Percentiles rank a stretch among this genome's conserved stretches.
These are phyloP conservation scores for Wickerhamomyces chambardii DNA, from an alignment of 805 yeast species.

Conservation along the genomic window DNA sequence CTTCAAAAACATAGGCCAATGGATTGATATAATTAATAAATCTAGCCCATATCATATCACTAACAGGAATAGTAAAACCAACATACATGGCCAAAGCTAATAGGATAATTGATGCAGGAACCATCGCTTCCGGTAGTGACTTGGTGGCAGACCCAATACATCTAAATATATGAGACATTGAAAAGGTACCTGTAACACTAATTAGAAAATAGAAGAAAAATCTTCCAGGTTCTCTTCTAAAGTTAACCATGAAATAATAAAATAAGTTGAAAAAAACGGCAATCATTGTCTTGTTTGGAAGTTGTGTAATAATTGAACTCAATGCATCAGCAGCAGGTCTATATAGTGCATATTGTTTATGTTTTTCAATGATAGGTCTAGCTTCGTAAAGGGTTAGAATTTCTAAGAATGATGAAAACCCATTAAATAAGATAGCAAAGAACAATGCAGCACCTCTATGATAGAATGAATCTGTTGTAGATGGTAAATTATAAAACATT, in stretches of 20 bases:
- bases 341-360: conserved; percentile 44
- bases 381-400: conserved; percentile 47
- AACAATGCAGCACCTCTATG: conserved; percentile 58
- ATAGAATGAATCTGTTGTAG: conserved; percentile 37
- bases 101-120: conserved; percentile 44
- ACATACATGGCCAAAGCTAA: conserved; percentile 40
- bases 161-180: conserved; percentile 49
- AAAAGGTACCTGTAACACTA: conserved; percentile 31
- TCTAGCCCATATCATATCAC: conserved; percentile 51
- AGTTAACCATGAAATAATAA: conserved; percentile 44
- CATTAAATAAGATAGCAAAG: conserved; percentile 55
- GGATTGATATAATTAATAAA: conserved; percentile 60
- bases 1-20: conserved; percentile 46
- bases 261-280: conserved; percentile 38
- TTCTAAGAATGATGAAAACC: conserved; percentile 52
- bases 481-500: conserved; percentile 42
- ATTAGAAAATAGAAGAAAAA: conserved; percentile 45
- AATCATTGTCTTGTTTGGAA: conserved; percentile 38
- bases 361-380: conserved; percentile 51
- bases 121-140: conserved; percentile 45
- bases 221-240: conserved; percentile 40
- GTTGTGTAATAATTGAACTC: conserved; percentile 40
- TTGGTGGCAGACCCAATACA: conserved; percentile 39
- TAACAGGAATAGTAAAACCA: conserved; percentile 51
- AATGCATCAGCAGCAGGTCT: conserved; percentile 54